phyloP scores from a whole-genome alignment of 1,139 yeast genomes.

The Kluyveromyces marxianus region DNA sequence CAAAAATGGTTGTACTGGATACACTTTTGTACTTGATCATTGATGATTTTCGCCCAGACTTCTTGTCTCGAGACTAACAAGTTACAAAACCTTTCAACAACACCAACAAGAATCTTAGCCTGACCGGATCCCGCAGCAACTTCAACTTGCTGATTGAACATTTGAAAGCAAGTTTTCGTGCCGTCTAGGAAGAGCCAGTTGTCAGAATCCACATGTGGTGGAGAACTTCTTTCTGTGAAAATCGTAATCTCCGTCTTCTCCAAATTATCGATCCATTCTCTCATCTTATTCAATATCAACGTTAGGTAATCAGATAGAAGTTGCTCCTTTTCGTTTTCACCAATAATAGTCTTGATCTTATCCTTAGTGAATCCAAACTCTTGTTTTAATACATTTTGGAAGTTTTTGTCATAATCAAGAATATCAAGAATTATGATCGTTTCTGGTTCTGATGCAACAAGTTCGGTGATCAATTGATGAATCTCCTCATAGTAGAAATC shows the following conservation, averaged over 20 bases:
- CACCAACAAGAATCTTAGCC: constrained; percentile 76
- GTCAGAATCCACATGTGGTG: constrained; percentile 69
- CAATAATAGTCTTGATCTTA: constrained; percentile 47
- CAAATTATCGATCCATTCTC: constrained; percentile 72
- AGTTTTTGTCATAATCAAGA: constrained; percentile 68
- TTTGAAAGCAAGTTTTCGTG: constrained; percentile 68
- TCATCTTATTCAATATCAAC: constrained; percentile 62
- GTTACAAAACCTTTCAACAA: constrained; percentile 63
- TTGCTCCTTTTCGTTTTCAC: constrained; percentile 58
- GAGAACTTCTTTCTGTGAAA: constrained; percentile 53
- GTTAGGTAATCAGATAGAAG: constrained; percentile 65
- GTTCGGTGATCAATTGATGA: constrained; percentile 52
- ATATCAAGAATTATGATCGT: constrained; percentile 56
- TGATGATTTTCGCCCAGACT: constrained; percentile 51
- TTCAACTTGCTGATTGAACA: constrained; percentile 87
- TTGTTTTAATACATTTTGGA: constrained; percentile 42
- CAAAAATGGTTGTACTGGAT: constrained; percentile 37
- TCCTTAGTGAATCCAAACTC: constrained; percentile 40
- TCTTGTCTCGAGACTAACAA: constrained; percentile 55
- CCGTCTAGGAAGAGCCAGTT: constrained; percentile 57
- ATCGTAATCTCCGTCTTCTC: constrained; percentile 55
- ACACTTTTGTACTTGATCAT: constrained; percentile 50
- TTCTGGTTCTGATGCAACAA: constrained; percentile 68
- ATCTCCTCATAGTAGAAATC: constrained; percentile 62
- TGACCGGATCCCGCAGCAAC: constrained; percentile 86